Conservation (phyloP, 345 rosid genomes). For the Passiflora organensis region DNA sequence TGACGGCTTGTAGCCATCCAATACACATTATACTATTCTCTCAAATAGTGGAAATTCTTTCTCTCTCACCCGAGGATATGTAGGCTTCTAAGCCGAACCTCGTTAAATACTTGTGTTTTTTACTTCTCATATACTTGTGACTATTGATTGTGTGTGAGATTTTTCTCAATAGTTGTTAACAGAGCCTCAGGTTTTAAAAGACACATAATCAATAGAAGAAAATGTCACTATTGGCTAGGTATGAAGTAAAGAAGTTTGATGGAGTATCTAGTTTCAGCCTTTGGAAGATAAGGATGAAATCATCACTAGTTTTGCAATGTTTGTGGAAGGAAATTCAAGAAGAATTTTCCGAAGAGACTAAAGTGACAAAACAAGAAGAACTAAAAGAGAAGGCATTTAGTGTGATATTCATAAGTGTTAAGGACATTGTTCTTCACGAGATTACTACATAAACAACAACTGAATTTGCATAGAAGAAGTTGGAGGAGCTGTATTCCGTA, state of each 20-base stretch:
- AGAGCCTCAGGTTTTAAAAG: not conserved
- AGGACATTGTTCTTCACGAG: not conserved
- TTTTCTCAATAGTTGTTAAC: not conserved
- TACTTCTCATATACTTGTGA: not conserved
- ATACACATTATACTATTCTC: too few relatives aligned
- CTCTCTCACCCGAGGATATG: not conserved
- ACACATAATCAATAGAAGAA: too few relatives aligned
- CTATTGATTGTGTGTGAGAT: not conserved
- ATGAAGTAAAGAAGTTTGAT: not conserved
- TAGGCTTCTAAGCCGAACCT: not conserved
- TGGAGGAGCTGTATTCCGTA: not conserved
- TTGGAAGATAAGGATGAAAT: not conserved
- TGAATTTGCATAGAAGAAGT: not conserved
- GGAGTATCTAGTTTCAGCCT: not conserved
- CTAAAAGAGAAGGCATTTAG: not conserved
- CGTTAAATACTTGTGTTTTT: not conserved
- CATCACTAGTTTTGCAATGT: not conserved
- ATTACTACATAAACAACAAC: not conserved
- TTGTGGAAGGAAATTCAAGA: not conserved
- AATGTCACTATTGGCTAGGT: not conserved
- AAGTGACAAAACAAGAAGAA: not conserved
- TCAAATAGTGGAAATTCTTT: not conserved
- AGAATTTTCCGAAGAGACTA: not conserved
- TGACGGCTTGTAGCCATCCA: too few relatives aligned
- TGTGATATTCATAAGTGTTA: not conserved